Base-by-base conservation (phyloP, 768 basidiomycete species). In the Plicaturopsis crispa region DNA sequence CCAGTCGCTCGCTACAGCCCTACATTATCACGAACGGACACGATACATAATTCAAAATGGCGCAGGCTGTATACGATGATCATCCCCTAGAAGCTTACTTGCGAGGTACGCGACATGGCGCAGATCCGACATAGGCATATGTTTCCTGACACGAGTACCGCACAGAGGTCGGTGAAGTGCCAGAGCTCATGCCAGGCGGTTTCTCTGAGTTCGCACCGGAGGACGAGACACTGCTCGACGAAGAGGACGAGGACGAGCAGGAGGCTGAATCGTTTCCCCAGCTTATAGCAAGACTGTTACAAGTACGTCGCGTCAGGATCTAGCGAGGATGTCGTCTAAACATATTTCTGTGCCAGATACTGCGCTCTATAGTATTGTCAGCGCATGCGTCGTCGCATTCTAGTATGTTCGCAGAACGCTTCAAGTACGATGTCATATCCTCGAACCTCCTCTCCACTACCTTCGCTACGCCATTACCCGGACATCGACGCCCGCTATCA, bases 351-450 rank as follows among this genome's bases (percentile, higher is more conserved):
- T 35, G 16, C 28, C 31, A 45, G 39, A 45, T 21, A 35, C 46
- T 33, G 13, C 40, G 24, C 39, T 45, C 34, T 33, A 39, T 17
- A 41, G 39, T 65, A 21, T 58, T 73, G 24, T 56, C 65, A 4
- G 52, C 60, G 30, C 52, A 61, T 23, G 45, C 55, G 6, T 50
- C 67, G 18, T 56, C 46, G 41, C 54, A 63, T 5, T 55, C 66
- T 3, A 70, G 60, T 44, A 66, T 70, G 14, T 83, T 86, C 48
- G 73, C 75, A 6, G 85, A 89, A 58, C 80, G 73, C 30, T 87
- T 89, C 73, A 87, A 87, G 55, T 88, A 87, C 68, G 76, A 75
- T 42, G 73, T 88, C 3, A 86, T 88, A 42, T 85, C 85, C 3
- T 87, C 85, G 2, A 77, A 84, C 6, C 65, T 88, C 6, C 68